phyloP scores from a whole-genome alignment of 208 protist species.

The Trypanosoma grayi region DNA sequence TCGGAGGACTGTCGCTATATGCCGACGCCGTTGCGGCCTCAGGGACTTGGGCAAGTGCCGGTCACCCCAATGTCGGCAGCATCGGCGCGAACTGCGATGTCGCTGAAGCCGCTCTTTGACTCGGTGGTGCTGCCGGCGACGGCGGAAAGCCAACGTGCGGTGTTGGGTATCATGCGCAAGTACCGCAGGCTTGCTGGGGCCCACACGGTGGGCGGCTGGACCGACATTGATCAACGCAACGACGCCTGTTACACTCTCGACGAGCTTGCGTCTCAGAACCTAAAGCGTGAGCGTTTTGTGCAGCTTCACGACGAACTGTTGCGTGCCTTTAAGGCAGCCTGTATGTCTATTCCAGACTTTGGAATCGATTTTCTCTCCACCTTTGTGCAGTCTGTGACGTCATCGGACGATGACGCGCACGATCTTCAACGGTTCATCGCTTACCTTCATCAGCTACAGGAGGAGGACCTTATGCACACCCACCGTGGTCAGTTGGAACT shows the following conservation, averaged over 20 bases:
- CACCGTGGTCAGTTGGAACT: slow-evolving; percentile 15
- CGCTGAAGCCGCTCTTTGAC: slow-evolving; percentile 24
- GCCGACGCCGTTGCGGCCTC: slow-evolving; percentile 8
- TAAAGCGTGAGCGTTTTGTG: slow-evolving; percentile 26
- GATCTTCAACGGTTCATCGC: slow-evolving; percentile 13
- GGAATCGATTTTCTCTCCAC: slow-evolving; percentile 9
- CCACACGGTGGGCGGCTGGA: slow-evolving; percentile 17
- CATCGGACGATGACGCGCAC: slow-evolving; percentile 12
- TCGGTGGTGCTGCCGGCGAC: slow-evolving; percentile 27
- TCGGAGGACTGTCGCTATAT: slow-evolving; percentile 26
- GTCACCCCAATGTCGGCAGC: neutral
- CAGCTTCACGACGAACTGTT: slow-evolving; percentile 29
- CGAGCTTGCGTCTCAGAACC: slow-evolving; percentile 19
- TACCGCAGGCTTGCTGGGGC: slow-evolving; percentile 24
- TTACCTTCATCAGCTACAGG: slow-evolving; percentile 23
- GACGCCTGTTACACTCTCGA: slow-evolving; percentile 15
- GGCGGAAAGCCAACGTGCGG: slow-evolving; percentile 19
- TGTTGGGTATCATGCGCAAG: slow-evolving; percentile 22
- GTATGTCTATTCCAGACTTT: slow-evolving; percentile 26
- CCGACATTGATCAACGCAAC: slow-evolving; percentile 10
- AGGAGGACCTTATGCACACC: slow-evolving; percentile 22
- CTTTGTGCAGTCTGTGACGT: slow-evolving; percentile 22
- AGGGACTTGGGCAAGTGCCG: slow-evolving; percentile 14
- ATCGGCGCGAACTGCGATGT: neutral
- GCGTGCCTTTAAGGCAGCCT: slow-evolving; percentile 20